Percentiles rank a stretch among this genome's conserved stretches.
Evolutionary conservation across 805 yeast species (phyloP).

Genomic region (Kazachstania martiniae): DNA sequence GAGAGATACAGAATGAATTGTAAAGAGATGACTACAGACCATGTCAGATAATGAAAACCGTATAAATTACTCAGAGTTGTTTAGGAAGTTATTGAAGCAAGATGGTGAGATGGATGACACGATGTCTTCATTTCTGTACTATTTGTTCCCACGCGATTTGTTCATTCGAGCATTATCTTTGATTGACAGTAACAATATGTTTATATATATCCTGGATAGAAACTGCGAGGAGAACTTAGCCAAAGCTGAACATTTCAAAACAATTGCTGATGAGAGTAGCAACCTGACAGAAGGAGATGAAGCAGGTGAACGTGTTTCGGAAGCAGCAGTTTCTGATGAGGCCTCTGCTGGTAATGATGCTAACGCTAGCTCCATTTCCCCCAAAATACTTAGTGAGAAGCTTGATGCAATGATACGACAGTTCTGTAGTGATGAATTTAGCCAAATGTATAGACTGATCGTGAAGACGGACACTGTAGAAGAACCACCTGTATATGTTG

Average conservation of each 20-base stretch:
- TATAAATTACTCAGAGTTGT: conserved; percentile 5
- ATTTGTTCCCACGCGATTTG: conserved; percentile 24
- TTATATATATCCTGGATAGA: conserved; percentile 18
- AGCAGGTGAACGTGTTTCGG: too few species aligned
- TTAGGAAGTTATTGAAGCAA: conserved; percentile 3
- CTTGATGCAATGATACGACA: not conserved
- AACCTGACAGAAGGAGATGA: not conserved
- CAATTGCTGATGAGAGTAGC: not conserved
- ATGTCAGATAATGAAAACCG: not conserved
- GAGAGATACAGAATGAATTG: conserved; percentile 1
- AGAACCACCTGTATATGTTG: conserved; percentile 20
- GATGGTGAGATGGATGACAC: conserved; percentile 20
- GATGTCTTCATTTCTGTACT: conserved; percentile 23
- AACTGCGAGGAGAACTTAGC: not conserved
- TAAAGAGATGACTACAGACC: too few species aligned
- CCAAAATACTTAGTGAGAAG: conserved; percentile 1
- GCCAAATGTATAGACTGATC: conserved; percentile 13
- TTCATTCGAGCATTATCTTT: conserved; percentile 27
- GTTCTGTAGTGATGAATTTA: conserved; percentile 5
- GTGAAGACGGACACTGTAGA: conserved; percentile 13
- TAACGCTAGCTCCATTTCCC: too few species aligned
- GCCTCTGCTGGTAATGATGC: too few species aligned
- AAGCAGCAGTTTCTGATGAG: too few species aligned
- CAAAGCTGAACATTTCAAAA: not conserved
- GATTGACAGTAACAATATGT: conserved; percentile 26